Base-by-base conservation (phyloP, 2,329 filamentous ascomycete species). In the Zymoseptoria brevis region DNA sequence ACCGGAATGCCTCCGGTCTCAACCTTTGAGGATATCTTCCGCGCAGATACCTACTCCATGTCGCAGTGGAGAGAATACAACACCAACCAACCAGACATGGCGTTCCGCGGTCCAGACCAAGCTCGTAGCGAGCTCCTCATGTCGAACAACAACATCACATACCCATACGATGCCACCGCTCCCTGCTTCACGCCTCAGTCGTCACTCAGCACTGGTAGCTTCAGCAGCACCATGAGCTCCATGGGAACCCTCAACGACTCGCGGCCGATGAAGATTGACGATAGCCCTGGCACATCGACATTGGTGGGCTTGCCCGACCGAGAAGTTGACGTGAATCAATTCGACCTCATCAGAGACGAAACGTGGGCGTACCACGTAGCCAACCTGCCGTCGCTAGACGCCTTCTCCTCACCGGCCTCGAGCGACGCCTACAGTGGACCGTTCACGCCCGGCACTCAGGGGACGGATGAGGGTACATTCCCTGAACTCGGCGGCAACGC, bases 241-340 rank as follows among this genome's bases (percentile, higher is more conserved):
- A 2, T 26, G 30, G 26, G 7, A 8, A 41, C 7, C 35, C 8
- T 13, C 35, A 21, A 30, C 21, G 35, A 19, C 22, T 19, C 41
- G 41, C n/a, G 19, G n/a, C 51, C 58, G 11, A 13, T n/a, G 30
- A 58, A 58, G 45, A 19, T 57, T 19, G 54, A 61, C 24, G 57
- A 51, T 45, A 63, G 61, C 35, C 58, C 58, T 4, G 16, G 6
- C 8, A n/a, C 50, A 13, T n/a, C 59, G 21, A 45, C 56, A 6
- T 30, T 53, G n/a, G n/a, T 24, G 11, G 26, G 50, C 9, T 19
- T 53, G 19, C 50, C 50, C 2, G 22, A 26, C 19, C 50, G 50
- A n/a, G 50, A 29, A 19, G 64, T 68, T 26, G 64, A 69, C 51
- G 54, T 56, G 7, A 55, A 61, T 2, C 53, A 68, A 26, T 69